phyloP scores from a whole-genome alignment of 1,284 basidiomycete species.

The Termitomyces sp. region DNA sequence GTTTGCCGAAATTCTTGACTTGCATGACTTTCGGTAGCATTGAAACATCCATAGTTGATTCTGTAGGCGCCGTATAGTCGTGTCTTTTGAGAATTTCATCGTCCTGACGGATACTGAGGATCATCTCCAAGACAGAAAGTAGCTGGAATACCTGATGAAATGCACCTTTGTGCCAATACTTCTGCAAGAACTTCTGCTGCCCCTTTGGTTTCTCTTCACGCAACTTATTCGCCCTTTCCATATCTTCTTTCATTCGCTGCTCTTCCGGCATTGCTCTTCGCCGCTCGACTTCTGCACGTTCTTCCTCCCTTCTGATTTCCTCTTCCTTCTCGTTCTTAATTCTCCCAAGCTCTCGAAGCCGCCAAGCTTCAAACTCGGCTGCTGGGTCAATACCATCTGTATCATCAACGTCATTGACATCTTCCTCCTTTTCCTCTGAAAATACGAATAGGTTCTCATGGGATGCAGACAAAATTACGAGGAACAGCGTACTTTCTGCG shows the following conservation, averaged over 20 bases:
- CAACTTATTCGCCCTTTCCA: conserved; percentile 77
- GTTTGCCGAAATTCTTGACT: conserved; percentile 93
- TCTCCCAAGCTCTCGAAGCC: conserved; percentile 84
- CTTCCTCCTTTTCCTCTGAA: conserved; percentile 80
- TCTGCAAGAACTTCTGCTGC: conserved; percentile 90
- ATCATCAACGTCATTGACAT: conserved; percentile 88
- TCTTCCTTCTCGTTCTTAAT: conserved; percentile 91
- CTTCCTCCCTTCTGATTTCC: conserved; percentile 70
- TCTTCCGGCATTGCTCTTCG: conserved; percentile 90
- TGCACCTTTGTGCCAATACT: conserved; percentile 99
- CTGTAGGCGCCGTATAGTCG: conserved; percentile 88
- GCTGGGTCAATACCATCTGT: conserved; percentile 90
- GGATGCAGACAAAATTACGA: conserved; percentile 12
- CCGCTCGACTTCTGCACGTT: conserved; percentile 86
- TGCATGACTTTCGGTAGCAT: conserved; percentile 94
- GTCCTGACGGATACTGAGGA: conserved; percentile 48
- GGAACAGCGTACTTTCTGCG: conserved; percentile 61
- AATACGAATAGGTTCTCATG: neutral
- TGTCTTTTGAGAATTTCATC: conserved; percentile 80
- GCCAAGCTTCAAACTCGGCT: conserved; percentile 94
- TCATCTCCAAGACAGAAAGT: neutral
- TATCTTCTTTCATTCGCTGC: conserved; percentile 84
- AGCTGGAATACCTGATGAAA: conserved; percentile 78
- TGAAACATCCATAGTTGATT: conserved; percentile 81
- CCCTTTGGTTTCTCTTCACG: conserved; percentile 84